Evolutionary conservation across 768 basidiomycete species (phyloP), one percentile per base, ranked within the genome.

Genomic region (Pleurotus djamor): DNA sequence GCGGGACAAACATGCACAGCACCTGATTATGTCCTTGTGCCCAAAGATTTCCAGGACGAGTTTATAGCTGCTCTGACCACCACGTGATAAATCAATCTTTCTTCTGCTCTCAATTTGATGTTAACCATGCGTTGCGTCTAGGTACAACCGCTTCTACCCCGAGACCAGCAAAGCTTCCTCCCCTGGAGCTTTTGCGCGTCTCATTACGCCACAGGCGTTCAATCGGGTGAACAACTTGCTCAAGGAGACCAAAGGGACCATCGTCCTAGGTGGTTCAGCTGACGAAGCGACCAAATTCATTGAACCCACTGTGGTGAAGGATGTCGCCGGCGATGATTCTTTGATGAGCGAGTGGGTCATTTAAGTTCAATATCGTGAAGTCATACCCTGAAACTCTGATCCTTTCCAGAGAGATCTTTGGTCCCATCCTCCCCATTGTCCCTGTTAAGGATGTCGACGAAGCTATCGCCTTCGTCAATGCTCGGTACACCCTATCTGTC

Each of bases 1-100:
- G 84, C 83, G 0, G 93, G 93, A 2, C 83, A 93, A 75, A 85
- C 85, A 1, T 94, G 92, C 59, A 76, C 87, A 3, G 84, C 89
- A 4, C 83, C 83, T 0, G 83, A 84, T 63, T 83, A 84, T 60
- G 71, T 82, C 16, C 76, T 83, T 55, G 79, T 84, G 4, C 78
- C 79, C 10, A 72, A 66, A 28, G 70, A 71, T 3, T 74, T 78
- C 67, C 80, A 81, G 58, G 79, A 80, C 38, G 71, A 64, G 14
- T 74, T 83, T n/a, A 71, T 82, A 1, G 64, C 73, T 1, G 81
- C 76, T 6, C 66, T 84, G 32, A 77, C 77, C 63, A 67, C 71
- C 8, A 71, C 69, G 79, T 83, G 63, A 48, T 74, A 66, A 4
- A 21, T 37, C 38, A 14, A 37, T n/a, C 36, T 45, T 13, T 10